A percentile compares a stretch with the other conserved stretches of the same genome.
phyloP scores from a whole-genome alignment of 768 basidiomycete species.

The Vararia minispora region DNA sequence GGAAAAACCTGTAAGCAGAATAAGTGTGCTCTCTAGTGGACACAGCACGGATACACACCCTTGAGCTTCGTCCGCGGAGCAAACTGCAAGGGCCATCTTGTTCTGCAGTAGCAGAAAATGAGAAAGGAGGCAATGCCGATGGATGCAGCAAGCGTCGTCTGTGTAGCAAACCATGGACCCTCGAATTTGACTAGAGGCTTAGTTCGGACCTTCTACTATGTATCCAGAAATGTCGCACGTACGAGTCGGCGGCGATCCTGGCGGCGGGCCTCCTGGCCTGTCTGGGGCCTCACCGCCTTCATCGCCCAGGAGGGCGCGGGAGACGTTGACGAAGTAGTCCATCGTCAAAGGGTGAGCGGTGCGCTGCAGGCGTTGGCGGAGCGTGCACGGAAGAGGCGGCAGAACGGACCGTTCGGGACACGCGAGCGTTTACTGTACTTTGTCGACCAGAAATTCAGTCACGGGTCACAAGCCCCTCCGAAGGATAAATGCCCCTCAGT shows the following conservation, averaged over 20 bases:
- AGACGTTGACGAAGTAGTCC: neutral
- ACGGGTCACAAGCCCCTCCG: no score
- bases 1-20: constrained; percentile 59
- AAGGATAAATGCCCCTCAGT: no score
- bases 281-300: constrained; percentile 26
- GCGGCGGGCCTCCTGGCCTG: constrained; percentile 40
- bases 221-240: constrained; percentile 20
- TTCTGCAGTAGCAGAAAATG: constrained; percentile 81
- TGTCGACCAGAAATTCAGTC: no score
- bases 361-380: no score
- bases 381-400: no score
- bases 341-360: neutral
- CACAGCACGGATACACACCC: constrained; percentile 38
- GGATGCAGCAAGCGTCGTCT: constrained; percentile 62
- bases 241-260: constrained; percentile 58
- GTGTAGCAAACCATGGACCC: constrained; percentile 94
- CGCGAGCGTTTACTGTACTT: no score
- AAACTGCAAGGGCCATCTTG: constrained; percentile 82
- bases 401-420: no score
- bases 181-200: constrained; percentile 77
- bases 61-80: constrained; percentile 92
- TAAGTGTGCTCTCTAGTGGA: constrained; percentile 4
- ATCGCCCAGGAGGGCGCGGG: constrained; percentile 16
- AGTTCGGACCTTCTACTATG: no score
- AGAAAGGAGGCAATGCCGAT: constrained; percentile 78